Base-by-base conservation (phyloP, 768 basidiomycete genomes). In the Dentipellis sp. region DNA sequence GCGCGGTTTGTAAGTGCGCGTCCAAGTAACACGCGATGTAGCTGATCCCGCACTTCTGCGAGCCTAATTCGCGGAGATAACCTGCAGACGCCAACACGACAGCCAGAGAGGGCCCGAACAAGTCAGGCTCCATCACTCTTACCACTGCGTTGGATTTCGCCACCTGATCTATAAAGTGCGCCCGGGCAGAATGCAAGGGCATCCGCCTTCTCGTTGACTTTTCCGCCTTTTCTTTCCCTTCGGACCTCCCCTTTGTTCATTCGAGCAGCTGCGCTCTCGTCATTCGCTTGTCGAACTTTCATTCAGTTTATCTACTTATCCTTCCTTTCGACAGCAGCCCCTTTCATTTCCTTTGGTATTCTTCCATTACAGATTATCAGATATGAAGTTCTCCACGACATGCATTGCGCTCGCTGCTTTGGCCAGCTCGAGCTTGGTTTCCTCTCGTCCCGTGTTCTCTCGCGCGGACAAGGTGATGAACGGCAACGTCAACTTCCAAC, bases 301-400 rank as follows among this genome's bases (percentile, higher is more conserved):
- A 40, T 49, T 36, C n/a, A 17, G 16, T 16, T 42, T 16, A 9
- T 19, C 34, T 48, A 17, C 12, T 40, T 38, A 8, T 17, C n/a
- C 46, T 22, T 42, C 10, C 11, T 23, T 23, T 42, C 40, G 40
- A 42, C 16, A 21, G 29, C 29, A 21, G 17, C 10, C 53, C 42
- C 50, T 3, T 37, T 55, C 56, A 22, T 53, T 59, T 49, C 54
- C 52, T 56, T 54, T 48, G 39, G 52, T 12, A 49, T 12, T 23
- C 19, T 51, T 23, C 37, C 23, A 29, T 23, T 39, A 21, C 48
- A 49, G 34, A 49, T 37, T 48, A 50, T 14, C 58, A 58, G 53
- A 19, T 51, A 64, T 64, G 63, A 64, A 62, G 63, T 57, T 59
- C 58, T 50, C 57, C 37, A 22, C 59, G 16, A 39, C 60, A 17